Evolutionary conservation across 179 eudicot genomes (phyloP), one percentile per base, ranked within the genome.

Genomic region (Silene vulgaris): DNA sequence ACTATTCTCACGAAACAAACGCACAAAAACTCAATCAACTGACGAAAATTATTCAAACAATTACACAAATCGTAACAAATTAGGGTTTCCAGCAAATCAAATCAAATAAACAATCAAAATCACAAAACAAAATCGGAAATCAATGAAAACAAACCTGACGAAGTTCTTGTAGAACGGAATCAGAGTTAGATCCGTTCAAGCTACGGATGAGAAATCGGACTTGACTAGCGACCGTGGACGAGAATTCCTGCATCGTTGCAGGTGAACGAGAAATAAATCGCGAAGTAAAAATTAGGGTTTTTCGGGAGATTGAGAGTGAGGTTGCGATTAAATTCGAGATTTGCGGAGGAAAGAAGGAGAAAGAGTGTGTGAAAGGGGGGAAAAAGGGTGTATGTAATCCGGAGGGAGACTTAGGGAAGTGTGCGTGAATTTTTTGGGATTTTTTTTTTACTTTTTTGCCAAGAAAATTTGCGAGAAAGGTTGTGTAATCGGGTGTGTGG

Each of bases 101-200:
- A 21, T 62, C 66, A 28, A 63, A 23, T 12, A 13, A 28, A 23
- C 13, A 23, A 63, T 63, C 35, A 13, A 61, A 59, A 35, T 35
- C 40, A 4, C 69, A 60, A 61, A 52, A 37, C 3, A 73, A 1
- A 32, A 78, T 30, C 21, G 13, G 13, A 73, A 45, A 20, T 3
- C n/a, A 19, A 32, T 1, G 7, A 35, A 14, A 63, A 12, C 4
- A 12, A 6, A 90, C 98, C 92, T 88, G 80, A 62, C 77, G 81
- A 66, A 94, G 92, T 71, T 92, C 96, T 5, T 78, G 86, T 17
- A 86, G 81, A 65, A 90, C 87, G 16, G 86, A 80, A 69, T 94
- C 90, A 73, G 93, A 90, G 84, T 94, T 87, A 73, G 96, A 90
- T 75, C 81, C 96, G 69, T 86, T 85, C 83, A 87, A 75, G 80